A percentile compares a stretch with the other conserved stretches of the same genome.
These are phyloP conservation scores for Stromatinia cepivora DNA, from an alignment of 2,329 filamentous ascomycete genomes.

Conservation along the genomic window DNA sequence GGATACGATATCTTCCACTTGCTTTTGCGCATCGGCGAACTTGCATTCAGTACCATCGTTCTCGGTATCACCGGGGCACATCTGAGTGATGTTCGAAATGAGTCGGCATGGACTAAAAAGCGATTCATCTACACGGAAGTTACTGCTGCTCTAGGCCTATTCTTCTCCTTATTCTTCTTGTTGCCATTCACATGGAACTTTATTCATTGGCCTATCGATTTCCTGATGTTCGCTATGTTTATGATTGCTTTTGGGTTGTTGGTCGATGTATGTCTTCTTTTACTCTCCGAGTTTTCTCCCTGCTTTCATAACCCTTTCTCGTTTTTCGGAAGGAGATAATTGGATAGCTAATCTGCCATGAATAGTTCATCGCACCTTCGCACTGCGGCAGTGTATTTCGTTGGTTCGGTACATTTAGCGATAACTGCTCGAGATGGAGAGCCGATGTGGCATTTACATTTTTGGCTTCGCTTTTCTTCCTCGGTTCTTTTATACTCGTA, in stretches of 20 bases:
- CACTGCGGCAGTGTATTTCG: constrained; percentile 77
- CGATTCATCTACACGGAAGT: constrained; percentile 25
- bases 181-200: constrained; percentile 69
- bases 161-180: constrained; percentile 70
- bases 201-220: constrained; percentile 69
- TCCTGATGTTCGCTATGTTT: constrained; percentile 66
- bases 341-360: background rate
- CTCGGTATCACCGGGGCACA: constrained; percentile 9
- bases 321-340: background rate
- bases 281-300: background rate
- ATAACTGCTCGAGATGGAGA: constrained; percentile 69
- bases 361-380: constrained; percentile 69
- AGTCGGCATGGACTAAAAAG: constrained; percentile 9
- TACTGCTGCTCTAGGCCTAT: constrained; percentile 61
- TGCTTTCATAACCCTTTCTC: too few relatives aligned
- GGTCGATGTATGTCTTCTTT: constrained; percentile 2
- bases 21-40: constrained; percentile 7
- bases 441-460: constrained; percentile 46
- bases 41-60: constrained; percentile 10
- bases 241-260: constrained; percentile 53
- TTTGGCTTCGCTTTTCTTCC: constrained; percentile 33
- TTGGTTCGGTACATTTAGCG: constrained; percentile 81
- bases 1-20: background rate
- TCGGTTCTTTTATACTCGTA: constrained; percentile 32
- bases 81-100: background rate